Evolutionary conservation across 2,329 filamentous ascomycete genomes (phyloP), one percentile per base, ranked within the genome.

Genomic region (Arthrobotrys sinensis): DNA sequence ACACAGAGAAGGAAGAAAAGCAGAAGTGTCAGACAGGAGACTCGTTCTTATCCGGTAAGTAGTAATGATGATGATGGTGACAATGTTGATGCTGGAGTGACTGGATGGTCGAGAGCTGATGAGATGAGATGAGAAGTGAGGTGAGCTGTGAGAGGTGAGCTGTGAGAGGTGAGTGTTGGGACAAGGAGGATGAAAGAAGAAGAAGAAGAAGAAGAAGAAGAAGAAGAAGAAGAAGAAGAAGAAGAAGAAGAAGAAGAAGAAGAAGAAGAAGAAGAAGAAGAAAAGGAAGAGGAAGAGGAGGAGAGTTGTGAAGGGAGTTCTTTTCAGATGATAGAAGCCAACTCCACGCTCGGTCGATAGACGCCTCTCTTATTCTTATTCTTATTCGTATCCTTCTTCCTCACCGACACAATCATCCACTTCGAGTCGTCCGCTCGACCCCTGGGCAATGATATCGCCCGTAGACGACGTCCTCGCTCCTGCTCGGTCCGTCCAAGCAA

Each of bases 231-330:
- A 50, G 63, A 48, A 48, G 40, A 24, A 32, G 21, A 52, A 38
- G 62, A 52, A 28, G 48, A 38, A 34, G 34, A 40, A 34, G 19
- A 34, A 60, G 53, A 12, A 16, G 46, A 50, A 50, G 63, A 34
- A 46, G 38, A 21, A 43, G 36, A 53, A 12, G 4, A 12, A 53
- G n/a, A 60, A 19, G 36, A 8, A 43, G 57, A 32, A 7, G 36
- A 24, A 28, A 5, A 45, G 10, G 38, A 63, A 46, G 50, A 24
- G 11, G 16, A 60, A 38, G 53, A 60, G 32, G 55, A 34, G 21
- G 32, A 19, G 55, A 32, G 52, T 57, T 32, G 52, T 32, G 52
- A 32, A 24, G 48, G 28, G 55, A 19, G 55, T 8, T n/a, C n/a
- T n/a, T n/a, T n/a, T n/a, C n/a, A n/a, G 55, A 12, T 10, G n/a